Base-by-base conservation (phyloP, 495 filamentous ascomycete species). In the Xylaria castorea region DNA sequence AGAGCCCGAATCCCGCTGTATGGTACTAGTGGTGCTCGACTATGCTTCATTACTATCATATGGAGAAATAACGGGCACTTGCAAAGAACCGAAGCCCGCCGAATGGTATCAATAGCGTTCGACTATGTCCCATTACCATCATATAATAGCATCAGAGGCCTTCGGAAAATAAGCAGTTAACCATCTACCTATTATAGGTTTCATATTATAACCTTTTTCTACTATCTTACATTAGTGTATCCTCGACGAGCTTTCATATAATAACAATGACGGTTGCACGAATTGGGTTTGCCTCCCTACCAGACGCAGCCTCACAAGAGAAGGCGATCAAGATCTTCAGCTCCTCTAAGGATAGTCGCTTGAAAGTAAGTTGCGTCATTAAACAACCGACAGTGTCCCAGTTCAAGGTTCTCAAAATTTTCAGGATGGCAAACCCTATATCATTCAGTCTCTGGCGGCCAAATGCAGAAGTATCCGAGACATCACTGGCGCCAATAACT, bases 381-480 rank as follows among this genome's bases (percentile, higher is more conserved):
- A 6, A 27, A 14, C 3, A 57, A 30, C 0, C 11, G 22, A 11
- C 7, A 51, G 22, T 53, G 3, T 53, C 16, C 1, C 3, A 0
- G 12, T 53, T 14, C 36, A 38, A 0, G 22, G 51, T 16, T 5
- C 22, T 30, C 9, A 42, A 11, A 57, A 1, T 16, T 32, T 32
- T 18, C 7, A 57, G 53, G 53, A 57, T 32, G 53, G 53, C 14
- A 57, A 57, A 57, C 53, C 53, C 2, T 57, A 57, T 14, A 57
- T 57, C 16, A 32, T 57, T 3, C 27, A 57, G 53, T 57, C 53
- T 18, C 25, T 12, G 27, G 53, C 53, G 27, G 27, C 53, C 27
- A 57, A 57, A 57, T 57, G 53, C 11, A 57, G 53, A 30, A 57
- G 53, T 30, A 57, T 57, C 53, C 53, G 53, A 32, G 53, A 57